Percentiles rank a stretch among this genome's conserved stretches.
Conservation (phyloP, 331 rosid genomes). For the Prunus yedoensis region DNA sequence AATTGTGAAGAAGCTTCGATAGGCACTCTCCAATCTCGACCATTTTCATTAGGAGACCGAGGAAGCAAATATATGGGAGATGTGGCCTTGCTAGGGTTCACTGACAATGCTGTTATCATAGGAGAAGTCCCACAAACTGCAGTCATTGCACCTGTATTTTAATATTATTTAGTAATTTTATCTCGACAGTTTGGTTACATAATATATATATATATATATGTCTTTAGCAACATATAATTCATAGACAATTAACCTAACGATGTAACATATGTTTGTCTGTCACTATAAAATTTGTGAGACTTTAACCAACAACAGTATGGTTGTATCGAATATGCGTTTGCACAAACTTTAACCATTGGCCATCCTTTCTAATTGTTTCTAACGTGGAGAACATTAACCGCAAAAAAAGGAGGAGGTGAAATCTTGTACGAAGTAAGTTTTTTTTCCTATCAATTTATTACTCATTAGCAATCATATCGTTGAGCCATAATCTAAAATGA, state of each 20-base stretch:
- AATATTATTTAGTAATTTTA: not conserved
- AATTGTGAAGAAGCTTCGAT: constrained; percentile 72
- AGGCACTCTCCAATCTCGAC: constrained; percentile 70
- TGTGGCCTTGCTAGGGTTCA: constrained; percentile 64
- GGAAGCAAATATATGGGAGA: constrained; percentile 78
- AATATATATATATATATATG: too few relatives aligned
- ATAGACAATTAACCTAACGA: not conserved
- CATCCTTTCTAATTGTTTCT: not conserved
- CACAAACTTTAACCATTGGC: not conserved
- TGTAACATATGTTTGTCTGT: not conserved
- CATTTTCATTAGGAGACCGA: constrained; percentile 33
- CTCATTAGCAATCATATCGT: too few relatives aligned
- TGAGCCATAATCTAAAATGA: too few relatives aligned
- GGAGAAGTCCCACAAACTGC: constrained; percentile 81
- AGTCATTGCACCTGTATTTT: constrained; percentile 66
- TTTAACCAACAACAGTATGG: too few relatives aligned
- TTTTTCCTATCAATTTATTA: too few relatives aligned
- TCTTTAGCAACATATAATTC: not conserved
- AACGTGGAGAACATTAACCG: not conserved
- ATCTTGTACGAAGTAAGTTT: not conserved
- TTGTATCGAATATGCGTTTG: too few relatives aligned
- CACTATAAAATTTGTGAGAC: not conserved
- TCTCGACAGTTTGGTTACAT: not conserved
- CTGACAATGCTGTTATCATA: constrained; percentile 79
- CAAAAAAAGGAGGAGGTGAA: not conserved